Evolutionary conservation across 768 basidiomycete species (phyloP).

Genomic region (Psilocybe cyanescens): DNA sequence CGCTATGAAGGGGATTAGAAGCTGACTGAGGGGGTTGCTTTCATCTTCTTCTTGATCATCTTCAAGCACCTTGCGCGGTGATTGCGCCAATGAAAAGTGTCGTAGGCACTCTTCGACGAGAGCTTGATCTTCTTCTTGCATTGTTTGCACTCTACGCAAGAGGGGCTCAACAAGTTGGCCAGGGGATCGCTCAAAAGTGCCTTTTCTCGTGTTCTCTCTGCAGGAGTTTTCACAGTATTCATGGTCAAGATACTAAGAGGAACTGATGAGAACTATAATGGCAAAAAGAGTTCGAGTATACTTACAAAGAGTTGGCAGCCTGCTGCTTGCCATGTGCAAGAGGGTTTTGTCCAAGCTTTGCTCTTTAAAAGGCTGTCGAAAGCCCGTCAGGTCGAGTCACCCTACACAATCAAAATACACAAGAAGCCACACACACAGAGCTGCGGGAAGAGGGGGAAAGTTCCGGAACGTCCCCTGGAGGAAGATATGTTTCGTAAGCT

Average conservation of each 20-base stretch:
- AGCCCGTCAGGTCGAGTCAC: background rate
- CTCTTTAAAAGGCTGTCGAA: background rate
- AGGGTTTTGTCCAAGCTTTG: background rate
- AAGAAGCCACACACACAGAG: conserved; percentile 21
- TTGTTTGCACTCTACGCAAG: conserved; percentile 55
- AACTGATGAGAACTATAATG: background rate
- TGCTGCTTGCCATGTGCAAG: conserved; percentile 23
- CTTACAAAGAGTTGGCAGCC: conserved; percentile 22
- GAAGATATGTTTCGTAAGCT: conserved; percentile 17
- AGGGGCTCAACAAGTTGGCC: conserved; percentile 52
- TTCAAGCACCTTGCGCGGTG: conserved; percentile 65
- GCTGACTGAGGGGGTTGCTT: conserved; percentile 19
- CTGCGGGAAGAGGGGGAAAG: conserved; percentile 20
- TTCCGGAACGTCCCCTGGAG: conserved; percentile 15
- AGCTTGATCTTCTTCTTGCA: conserved; percentile 66
- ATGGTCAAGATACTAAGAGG: conserved; percentile 14
- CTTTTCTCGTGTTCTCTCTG: conserved; percentile 53
- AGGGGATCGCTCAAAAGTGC: conserved; percentile 56
- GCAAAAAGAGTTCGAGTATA: conserved; percentile 11
- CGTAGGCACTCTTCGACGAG: conserved; percentile 67
- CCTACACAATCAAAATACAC: conserved; percentile 10
- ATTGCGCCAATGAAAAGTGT: conserved; percentile 69
- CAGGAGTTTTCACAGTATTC: conserved; percentile 33
- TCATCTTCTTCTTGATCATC: conserved; percentile 30
- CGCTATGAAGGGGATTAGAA: conserved; percentile 19